These are phyloP conservation scores for Thuidium tamariscinum DNA, from an alignment of 225 moss, liverwort and hornwort species.

Conservation along the genomic window DNA sequence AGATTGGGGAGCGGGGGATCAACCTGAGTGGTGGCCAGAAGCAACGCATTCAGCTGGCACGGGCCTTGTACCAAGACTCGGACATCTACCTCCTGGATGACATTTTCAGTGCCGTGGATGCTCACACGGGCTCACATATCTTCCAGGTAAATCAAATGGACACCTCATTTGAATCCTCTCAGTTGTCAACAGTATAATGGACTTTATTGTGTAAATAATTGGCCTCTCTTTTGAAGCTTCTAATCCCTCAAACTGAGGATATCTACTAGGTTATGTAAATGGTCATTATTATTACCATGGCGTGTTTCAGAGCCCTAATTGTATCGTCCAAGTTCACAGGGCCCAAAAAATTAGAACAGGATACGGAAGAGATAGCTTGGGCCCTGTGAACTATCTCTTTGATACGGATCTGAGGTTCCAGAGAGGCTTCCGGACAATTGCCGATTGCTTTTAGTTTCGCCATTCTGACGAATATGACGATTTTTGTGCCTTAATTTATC, in stretches of 20 bases:
- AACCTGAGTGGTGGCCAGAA: constrained; percentile 97
- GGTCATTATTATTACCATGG: neutral
- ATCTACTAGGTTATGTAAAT: neutral
- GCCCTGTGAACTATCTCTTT: too few relatives aligned
- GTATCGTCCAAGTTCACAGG: too few relatives aligned
- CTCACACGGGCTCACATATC: constrained; percentile 82
- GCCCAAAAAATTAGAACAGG: neutral
- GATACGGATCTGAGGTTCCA: neutral
- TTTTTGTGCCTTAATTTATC: neutral
- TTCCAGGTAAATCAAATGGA: constrained; percentile 42
- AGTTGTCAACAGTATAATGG: neutral
- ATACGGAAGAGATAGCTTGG: too few relatives aligned
- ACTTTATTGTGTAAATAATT: neutral
- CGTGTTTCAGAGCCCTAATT: neutral
- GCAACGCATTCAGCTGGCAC: constrained; percentile 95
- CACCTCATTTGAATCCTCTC: neutral
- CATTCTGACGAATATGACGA: neutral
- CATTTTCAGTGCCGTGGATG: constrained; percentile 97
- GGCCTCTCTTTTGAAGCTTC: neutral
- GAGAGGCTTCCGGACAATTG: neutral
- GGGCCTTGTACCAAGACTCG: constrained; percentile 85
- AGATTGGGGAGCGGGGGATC: constrained; percentile 93
- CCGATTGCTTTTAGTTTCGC: neutral
- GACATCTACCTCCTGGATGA: constrained; percentile 90
- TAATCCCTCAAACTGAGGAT: neutral